A percentile compares a stretch with the other conserved stretches of the same genome.
Conservation (phyloP, 2,329 filamentous ascomycete genomes). For the Helotiales sp. region DNA sequence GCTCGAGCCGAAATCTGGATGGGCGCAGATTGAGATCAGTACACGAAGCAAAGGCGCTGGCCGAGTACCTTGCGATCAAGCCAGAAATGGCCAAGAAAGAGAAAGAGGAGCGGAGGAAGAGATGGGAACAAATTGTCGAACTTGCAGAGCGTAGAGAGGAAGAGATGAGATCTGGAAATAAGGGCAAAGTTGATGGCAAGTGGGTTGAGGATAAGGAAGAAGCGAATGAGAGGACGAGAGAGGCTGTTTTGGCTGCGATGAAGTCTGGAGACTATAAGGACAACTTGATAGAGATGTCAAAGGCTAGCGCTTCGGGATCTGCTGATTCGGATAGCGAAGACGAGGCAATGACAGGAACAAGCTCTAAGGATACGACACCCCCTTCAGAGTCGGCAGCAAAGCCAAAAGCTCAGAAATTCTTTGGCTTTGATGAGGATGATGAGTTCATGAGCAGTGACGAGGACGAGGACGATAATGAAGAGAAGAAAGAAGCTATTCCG, state of each 20-base stretch:
- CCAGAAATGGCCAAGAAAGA: slow-evolving; percentile 97
- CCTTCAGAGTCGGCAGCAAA: slow-evolving; percentile 49
- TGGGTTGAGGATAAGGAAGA: slow-evolving; percentile 98
- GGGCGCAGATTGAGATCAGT: slow-evolving; percentile 89
- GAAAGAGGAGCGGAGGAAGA: slow-evolving; percentile 80
- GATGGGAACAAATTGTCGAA: slow-evolving; percentile 90
- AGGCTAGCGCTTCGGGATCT: slow-evolving; percentile 47
- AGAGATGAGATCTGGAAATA: slow-evolving; percentile 76
- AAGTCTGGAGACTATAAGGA: slow-evolving; percentile 67
- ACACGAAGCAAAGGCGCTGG: slow-evolving; percentile 91
- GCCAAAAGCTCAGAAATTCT: slow-evolving; percentile 57
- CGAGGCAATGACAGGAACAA: slow-evolving; percentile 38
- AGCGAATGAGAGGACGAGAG: slow-evolving; percentile 79
- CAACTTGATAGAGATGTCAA: slow-evolving; percentile 54
- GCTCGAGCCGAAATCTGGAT: slow-evolving; percentile 90
- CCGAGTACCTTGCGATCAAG: slow-evolving; percentile 93
- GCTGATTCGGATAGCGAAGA: slow-evolving; percentile 41
- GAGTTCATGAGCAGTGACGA: slow-evolving; percentile 75
- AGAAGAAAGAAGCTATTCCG: slow-evolving; percentile 16
- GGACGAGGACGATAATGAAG: slow-evolving; percentile 47
- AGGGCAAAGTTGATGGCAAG: slow-evolving; percentile 78
- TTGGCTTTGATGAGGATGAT: slow-evolving; percentile 81
- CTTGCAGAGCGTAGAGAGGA: slow-evolving; percentile 81
- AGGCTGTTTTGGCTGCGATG: slow-evolving; percentile 74
- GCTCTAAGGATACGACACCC: slow-evolving; percentile 53